Percentiles rank a stretch among this genome's conserved stretches.
phyloP scores from a whole-genome alignment of 2,329 filamentous ascomycete genomes.

The Nemania sp. region DNA sequence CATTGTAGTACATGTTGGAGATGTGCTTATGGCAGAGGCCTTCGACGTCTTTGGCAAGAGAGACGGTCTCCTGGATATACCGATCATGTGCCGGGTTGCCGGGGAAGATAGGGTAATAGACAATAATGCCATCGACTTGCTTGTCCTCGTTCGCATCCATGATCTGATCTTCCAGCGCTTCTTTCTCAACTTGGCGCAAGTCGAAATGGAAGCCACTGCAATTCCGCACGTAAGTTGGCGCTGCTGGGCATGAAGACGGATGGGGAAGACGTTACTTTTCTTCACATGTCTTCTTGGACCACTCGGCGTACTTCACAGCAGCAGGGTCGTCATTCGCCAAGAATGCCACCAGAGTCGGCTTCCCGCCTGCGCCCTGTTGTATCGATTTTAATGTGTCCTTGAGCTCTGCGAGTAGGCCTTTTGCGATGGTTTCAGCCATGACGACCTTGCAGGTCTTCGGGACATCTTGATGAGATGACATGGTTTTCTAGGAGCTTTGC shows the following conservation, averaged over 20 bases:
- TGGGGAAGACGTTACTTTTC: constrained; percentile 74
- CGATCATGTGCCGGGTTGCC: constrained; percentile 82
- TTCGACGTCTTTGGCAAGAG: constrained; percentile 91
- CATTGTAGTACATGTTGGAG: constrained; percentile 99
- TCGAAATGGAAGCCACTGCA: constrained; percentile 86
- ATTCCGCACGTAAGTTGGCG: constrained; percentile 29
- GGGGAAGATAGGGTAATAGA: constrained; percentile 96
- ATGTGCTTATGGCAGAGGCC: constrained; percentile 92
- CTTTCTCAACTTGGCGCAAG: constrained; percentile 81
- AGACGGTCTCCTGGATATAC: constrained; percentile 94
- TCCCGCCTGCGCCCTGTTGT: constrained; percentile 55
- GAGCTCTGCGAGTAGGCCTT: constrained; percentile 78
- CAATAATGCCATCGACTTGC: constrained; percentile 84
- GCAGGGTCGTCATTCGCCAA: constrained; percentile 90
- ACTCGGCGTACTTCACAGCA: constrained; percentile 91
- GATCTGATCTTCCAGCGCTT: constrained; percentile 87
- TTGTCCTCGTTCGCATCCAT: constrained; percentile 81
- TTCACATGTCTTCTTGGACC: constrained; percentile 93
- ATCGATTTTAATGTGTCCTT: constrained; percentile 74
- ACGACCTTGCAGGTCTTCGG: constrained; percentile 89
- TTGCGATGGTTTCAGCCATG: constrained; percentile 84
- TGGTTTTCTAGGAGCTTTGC: constrained; percentile 33
- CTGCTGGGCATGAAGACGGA: constrained; percentile 11
- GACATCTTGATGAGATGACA: constrained; percentile 47
- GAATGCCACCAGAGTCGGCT: constrained; percentile 86